A percentile compares a stretch with the other conserved stretches of the same genome.
Evolutionary conservation across 257 asterid genomes (phyloP).

Genomic region (Jacaranda copaia): DNA sequence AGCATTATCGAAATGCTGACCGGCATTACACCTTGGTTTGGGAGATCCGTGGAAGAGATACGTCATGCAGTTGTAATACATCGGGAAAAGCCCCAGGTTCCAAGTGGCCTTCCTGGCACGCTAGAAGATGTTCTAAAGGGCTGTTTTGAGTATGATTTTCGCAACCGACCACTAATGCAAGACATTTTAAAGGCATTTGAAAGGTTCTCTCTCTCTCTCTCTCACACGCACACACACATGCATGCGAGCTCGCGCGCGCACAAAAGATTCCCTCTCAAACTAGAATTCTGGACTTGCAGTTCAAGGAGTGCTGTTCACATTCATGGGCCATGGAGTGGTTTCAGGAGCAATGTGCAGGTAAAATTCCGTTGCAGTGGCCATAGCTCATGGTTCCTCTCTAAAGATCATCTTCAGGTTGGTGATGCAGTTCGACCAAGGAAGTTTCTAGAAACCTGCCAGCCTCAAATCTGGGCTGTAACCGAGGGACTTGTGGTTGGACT

Average conservation of each 20-base stretch:
- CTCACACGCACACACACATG: too few relatives aligned
- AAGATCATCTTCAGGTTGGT: conserved; percentile 64
- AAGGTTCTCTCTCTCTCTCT: background rate
- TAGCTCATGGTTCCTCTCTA: conserved; percentile 63
- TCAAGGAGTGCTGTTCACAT: conserved; percentile 45
- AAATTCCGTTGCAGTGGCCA: conserved; percentile 47
- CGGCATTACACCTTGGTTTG: conserved; percentile 64
- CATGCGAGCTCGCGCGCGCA: too few relatives aligned
- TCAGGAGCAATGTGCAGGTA: conserved; percentile 42
- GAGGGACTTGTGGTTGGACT: conserved; percentile 66
- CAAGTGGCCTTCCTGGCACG: conserved; percentile 64
- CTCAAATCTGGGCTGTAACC: conserved; percentile 43
- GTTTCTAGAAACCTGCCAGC: conserved; percentile 39
- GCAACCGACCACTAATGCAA: conserved; percentile 66
- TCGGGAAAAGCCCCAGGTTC: conserved; percentile 67
- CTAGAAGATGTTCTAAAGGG: conserved; percentile 59
- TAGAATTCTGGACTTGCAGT: conserved; percentile 48
- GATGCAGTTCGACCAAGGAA: conserved; percentile 66
- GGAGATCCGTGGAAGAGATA: conserved; percentile 59
- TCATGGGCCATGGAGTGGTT: conserved; percentile 57
- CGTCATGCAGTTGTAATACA: conserved; percentile 51
- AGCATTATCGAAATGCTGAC: conserved; percentile 71
- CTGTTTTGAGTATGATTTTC: conserved; percentile 70
- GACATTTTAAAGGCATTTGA: conserved; percentile 49
- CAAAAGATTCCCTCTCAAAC: conserved; percentile 8